Conservation (phyloP, 768 basidiomycete genomes). For the Cubamyces lactineus region DNA sequence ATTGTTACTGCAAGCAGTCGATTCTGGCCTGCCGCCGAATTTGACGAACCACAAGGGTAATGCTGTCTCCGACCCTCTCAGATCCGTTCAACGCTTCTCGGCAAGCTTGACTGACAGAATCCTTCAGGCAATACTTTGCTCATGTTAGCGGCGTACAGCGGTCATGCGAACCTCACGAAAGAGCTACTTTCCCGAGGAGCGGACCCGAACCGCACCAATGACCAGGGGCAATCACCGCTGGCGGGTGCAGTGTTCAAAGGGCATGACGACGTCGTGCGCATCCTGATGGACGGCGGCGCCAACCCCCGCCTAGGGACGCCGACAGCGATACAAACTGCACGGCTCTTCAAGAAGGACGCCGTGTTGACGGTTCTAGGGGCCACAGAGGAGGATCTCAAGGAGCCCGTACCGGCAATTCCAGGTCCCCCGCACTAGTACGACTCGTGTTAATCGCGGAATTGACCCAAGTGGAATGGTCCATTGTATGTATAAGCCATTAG, state of each 20-base stretch:
- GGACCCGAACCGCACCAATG: constrained; percentile 72
- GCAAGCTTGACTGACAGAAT: not conserved
- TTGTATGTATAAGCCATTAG: not conserved
- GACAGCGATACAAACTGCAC: constrained; percentile 67
- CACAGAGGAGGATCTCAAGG: constrained; percentile 52
- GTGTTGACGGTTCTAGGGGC: constrained; percentile 61
- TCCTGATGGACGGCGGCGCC: constrained; percentile 53
- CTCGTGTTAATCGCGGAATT: not conserved
- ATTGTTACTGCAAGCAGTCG: constrained; percentile 60
- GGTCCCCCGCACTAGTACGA: constrained; percentile 20
- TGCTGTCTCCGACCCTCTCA: constrained; percentile 2
- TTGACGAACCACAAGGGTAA: constrained; percentile 73
- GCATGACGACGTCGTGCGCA: constrained; percentile 62
- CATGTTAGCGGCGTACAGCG: constrained; percentile 78
- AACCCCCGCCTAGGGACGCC: constrained; percentile 69
- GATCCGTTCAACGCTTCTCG: not conserved
- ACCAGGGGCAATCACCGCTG: constrained; percentile 70
- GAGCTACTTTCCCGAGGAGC: constrained; percentile 59
- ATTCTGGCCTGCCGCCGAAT: constrained; percentile 71
- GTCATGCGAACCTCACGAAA: constrained; percentile 56
- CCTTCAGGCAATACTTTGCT: constrained; percentile 71
- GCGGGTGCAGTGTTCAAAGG: constrained; percentile 82
- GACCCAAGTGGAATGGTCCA: not conserved
- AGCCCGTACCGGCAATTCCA: constrained; percentile 33
- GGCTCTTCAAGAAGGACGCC: constrained; percentile 66